Conservation (phyloP, 2,329 filamentous ascomycete genomes). For the Aspergillus sp. region DNA sequence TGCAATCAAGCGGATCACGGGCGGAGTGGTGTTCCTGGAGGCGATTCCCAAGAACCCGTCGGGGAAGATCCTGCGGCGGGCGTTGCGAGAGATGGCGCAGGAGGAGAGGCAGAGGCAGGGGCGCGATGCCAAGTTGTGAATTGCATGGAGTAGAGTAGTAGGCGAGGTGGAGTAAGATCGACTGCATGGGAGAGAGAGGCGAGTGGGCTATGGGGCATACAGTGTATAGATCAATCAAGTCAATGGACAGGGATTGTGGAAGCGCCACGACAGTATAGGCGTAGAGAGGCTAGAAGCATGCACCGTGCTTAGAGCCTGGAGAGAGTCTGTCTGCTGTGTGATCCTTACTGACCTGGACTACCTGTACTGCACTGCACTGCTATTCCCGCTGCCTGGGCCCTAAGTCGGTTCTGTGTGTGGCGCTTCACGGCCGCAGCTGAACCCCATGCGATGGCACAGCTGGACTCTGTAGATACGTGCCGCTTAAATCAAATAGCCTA, state of each 20-base stretch:
- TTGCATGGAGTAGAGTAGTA: neutral
- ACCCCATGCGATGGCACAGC: neutral
- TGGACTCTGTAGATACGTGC: too few relatives aligned
- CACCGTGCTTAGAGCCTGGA: too few relatives aligned
- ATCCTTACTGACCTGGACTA: too few relatives aligned
- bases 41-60: conserved; percentile 59
- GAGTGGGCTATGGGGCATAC: neutral
- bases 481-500: too few relatives aligned
- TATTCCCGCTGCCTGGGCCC: too few relatives aligned
- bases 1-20: conserved; percentile 58
- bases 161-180: neutral
- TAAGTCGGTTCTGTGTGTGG: too few relatives aligned
- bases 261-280: too few relatives aligned
- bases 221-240: neutral
- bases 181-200: neutral
- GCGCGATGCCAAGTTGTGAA: conserved; percentile 19
- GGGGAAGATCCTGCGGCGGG: conserved; percentile 37
- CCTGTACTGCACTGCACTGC: too few relatives aligned
- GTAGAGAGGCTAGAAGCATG: too few relatives aligned
- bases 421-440: neutral
- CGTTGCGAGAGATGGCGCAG: conserved; percentile 32
- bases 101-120: conserved; percentile 26
- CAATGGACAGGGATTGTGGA: neutral
- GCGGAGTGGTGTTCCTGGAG: conserved; percentile 60
- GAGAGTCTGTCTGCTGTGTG: too few relatives aligned